phyloP scores from a whole-genome alignment of 768 basidiomycete species.

The Macrolepiota albuminosa region DNA sequence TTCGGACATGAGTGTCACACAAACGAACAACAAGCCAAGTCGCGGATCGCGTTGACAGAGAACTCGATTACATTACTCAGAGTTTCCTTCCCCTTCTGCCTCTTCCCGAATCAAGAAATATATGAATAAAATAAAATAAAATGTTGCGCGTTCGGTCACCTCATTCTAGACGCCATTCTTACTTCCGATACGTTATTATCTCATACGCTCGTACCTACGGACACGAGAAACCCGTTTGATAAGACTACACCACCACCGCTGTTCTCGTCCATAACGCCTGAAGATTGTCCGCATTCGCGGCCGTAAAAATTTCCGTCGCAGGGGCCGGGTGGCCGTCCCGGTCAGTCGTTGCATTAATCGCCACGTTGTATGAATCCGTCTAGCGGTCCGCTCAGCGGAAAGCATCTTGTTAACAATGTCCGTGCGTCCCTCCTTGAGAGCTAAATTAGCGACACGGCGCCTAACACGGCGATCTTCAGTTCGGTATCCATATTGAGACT shows the following conservation, averaged over 20 bases:
- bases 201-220: slow-evolving; percentile 8
- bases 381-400: slow-evolving; percentile 10
- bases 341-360: slow-evolving; percentile 14
- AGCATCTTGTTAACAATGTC: slow-evolving; percentile 40
- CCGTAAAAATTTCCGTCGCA: slow-evolving; percentile 13
- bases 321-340: slow-evolving; percentile 11
- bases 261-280: slow-evolving; percentile 26
- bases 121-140: not conserved
- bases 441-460: slow-evolving; percentile 53
- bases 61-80: slow-evolving; percentile 10
- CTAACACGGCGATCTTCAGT: slow-evolving; percentile 56
- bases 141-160: not conserved
- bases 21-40: slow-evolving; percentile 10
- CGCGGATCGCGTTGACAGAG: slow-evolving; percentile 21
- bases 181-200: slow-evolving; percentile 8
- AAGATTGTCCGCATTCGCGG: slow-evolving; percentile 24
- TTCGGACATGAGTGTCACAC: slow-evolving; percentile 15
- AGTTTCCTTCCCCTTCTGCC: slow-evolving; percentile 3
- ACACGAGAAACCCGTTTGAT: slow-evolving; percentile 14
- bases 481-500: slow-evolving; percentile 48
- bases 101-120: not conserved
- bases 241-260: slow-evolving; percentile 24
- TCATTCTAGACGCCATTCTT: not conserved
- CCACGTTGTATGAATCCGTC: slow-evolving; percentile 15
- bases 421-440: slow-evolving; percentile 59